Percentiles rank a stretch among this genome's conserved stretches.
Evolutionary conservation across 2,329 filamentous ascomycete genomes (phyloP).

Genomic region (Purpureocillium takamizusanense): DNA sequence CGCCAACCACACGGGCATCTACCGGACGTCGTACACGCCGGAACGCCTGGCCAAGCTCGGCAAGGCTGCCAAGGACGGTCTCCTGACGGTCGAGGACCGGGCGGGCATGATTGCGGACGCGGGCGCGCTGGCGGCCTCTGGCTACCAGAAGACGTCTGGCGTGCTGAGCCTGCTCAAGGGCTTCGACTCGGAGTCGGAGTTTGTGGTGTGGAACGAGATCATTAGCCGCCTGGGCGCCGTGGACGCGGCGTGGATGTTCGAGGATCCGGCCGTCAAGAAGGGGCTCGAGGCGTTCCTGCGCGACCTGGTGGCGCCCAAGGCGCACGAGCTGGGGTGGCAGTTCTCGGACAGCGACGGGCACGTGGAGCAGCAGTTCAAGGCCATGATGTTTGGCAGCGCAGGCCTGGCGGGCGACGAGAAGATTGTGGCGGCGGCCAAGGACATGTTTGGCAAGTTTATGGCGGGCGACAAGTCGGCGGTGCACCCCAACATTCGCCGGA

Average conservation of each 20-base stretch:
- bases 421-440: conserved; percentile 71
- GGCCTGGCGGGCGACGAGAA: conserved; percentile 72
- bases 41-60: conserved; percentile 82
- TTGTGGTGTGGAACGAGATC: conserved; percentile 93
- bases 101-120: conserved; percentile 94
- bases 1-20: conserved; percentile 86
- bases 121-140: conserved; percentile 78
- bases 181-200: conserved; percentile 76
- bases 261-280: conserved; percentile 63
- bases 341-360: conserved; percentile 82
- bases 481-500: conserved; percentile 83
- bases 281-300: conserved; percentile 78
- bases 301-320: conserved; percentile 66
- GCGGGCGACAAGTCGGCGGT: conserved; percentile 72
- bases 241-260: conserved; percentile 71
- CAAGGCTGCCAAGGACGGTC: conserved; percentile 60
- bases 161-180: conserved; percentile 77
- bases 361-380: conserved; percentile 90
- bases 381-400: conserved; percentile 76
- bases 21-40: conserved; percentile 79
- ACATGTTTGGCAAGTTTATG: conserved; percentile 83
- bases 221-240: conserved; percentile 69
- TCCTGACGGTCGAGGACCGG: conserved; percentile 80
- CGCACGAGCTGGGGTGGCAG: conserved; percentile 80
- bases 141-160: conserved; percentile 89